These are phyloP conservation scores for Endocladia muricata DNA, from an alignment of 31 red algal species.

Conservation along the genomic window DNA sequence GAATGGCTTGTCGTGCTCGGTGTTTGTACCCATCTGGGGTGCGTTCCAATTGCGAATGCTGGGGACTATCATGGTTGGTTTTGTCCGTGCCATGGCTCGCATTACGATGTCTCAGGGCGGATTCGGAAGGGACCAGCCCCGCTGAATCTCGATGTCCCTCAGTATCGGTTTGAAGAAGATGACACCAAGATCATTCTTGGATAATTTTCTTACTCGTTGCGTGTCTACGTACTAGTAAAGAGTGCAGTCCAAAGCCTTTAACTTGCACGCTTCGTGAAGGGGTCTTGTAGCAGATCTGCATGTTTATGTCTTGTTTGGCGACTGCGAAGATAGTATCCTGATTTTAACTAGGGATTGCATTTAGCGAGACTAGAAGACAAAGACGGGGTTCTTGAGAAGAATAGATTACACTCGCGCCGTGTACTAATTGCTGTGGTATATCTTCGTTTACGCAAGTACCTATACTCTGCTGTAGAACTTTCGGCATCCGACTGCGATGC, in stretches of 20 bases:
- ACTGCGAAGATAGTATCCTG: too few species aligned
- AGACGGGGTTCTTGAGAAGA: too few species aligned
- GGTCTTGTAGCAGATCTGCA: background rate
- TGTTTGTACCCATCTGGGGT: slow-evolving; percentile 96
- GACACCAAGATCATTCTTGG: slow-evolving; percentile 89
- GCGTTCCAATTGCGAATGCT: slow-evolving; percentile 94
- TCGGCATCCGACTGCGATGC: too few species aligned
- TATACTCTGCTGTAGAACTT: too few species aligned
- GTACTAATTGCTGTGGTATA: too few species aligned
- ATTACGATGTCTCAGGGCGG: slow-evolving; percentile 95
- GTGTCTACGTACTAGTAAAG: background rate
- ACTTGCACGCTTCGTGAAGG: background rate
- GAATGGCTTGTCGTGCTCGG: slow-evolving; percentile 94
- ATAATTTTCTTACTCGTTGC: slow-evolving; percentile 19
- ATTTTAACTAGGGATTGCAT: too few species aligned
- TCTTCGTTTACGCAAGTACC: too few species aligned
- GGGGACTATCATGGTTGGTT: slow-evolving; percentile 97
- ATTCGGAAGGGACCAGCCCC: slow-evolving; percentile 97
- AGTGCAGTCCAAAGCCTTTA: background rate
- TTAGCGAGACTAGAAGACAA: too few species aligned
- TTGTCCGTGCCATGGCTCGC: slow-evolving; percentile 95
- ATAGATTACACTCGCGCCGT: too few species aligned
- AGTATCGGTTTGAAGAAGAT: slow-evolving; percentile 89
- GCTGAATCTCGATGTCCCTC: slow-evolving; percentile 90
- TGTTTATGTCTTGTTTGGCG: too few species aligned